These are phyloP conservation scores for Choiromyces venosus DNA, from an alignment of 495 filamentous ascomycete species.

Conservation along the genomic window DNA sequence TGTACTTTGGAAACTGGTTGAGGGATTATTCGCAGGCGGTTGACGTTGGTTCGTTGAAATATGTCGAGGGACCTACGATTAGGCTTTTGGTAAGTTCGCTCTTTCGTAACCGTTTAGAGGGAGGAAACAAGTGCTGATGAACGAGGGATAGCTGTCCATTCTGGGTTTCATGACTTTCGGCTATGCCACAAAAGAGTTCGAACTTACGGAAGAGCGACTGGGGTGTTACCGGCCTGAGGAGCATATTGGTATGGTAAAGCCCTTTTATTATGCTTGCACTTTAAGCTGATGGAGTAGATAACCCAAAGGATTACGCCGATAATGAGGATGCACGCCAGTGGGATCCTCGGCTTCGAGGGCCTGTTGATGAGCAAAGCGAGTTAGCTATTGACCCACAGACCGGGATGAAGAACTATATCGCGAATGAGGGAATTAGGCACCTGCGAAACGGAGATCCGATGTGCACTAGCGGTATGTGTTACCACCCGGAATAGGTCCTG, in stretches of 20 bases:
- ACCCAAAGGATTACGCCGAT: conserved; percentile 75
- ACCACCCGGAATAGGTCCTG: background rate
- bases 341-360: conserved; percentile 70
- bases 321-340: conserved; percentile 79
- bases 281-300: conserved; percentile 46
- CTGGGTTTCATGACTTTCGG: conserved; percentile 62
- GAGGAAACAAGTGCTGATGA: background rate
- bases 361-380: conserved; percentile 71
- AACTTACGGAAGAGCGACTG: conserved; percentile 78
- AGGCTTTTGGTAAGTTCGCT: conserved; percentile 59
- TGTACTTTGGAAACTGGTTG: conserved; percentile 90
- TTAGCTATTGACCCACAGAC: conserved; percentile 67
- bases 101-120: conserved; percentile 9
- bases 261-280: background rate
- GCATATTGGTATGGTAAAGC: conserved; percentile 56
- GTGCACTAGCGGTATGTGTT: conserved; percentile 35
- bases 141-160: conserved; percentile 45
- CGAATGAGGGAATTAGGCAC: conserved; percentile 67
- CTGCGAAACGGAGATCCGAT: conserved; percentile 54
- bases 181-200: conserved; percentile 85
- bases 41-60: conserved; percentile 83
- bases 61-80: conserved; percentile 81
- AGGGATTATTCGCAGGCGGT: conserved; percentile 76
- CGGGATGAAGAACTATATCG: conserved; percentile 90
- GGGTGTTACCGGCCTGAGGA: conserved; percentile 86